phyloP scores from a whole-genome alignment of 2,329 filamentous ascomycete species.

The Colletotrichum scovillei region DNA sequence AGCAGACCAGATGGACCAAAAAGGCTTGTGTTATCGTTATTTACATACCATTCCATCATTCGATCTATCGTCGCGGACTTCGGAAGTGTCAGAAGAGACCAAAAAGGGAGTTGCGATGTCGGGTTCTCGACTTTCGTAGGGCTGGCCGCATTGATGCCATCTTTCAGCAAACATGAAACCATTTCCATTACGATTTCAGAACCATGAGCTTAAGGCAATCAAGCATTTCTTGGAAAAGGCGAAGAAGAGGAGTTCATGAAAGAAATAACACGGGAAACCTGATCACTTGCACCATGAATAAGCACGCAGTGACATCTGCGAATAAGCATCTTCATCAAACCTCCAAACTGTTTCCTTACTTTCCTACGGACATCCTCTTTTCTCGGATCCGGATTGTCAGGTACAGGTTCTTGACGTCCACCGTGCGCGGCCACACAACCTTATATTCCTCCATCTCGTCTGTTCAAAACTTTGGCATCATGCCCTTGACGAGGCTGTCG shows the following conservation, averaged over 20 bases:
- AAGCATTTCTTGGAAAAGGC: constrained; percentile 39
- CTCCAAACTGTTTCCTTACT: too few species aligned
- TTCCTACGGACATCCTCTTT: background rate
- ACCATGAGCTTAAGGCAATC: constrained; percentile 40
- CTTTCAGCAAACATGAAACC: constrained; percentile 31
- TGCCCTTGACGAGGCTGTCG: background rate
- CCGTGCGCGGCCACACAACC: constrained; percentile 15
- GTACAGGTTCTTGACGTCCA: background rate
- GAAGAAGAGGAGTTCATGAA: constrained; percentile 19
- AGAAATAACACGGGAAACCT: constrained; percentile 33
- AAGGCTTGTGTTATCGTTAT: background rate
- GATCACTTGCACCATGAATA: constrained; percentile 10
- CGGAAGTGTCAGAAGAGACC: constrained; percentile 17
- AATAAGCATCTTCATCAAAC: background rate
- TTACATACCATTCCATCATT: background rate
- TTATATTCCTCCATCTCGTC: constrained; percentile 22
- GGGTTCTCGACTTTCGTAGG: constrained; percentile 7
- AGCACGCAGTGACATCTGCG: background rate
- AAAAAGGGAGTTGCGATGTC: constrained; percentile 8
- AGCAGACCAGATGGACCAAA: constrained; percentile 2
- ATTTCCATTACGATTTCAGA: constrained; percentile 4
- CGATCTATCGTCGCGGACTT: constrained; percentile 3
- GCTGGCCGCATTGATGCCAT: constrained; percentile 28
- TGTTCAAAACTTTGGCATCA: background rate
- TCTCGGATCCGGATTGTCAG: background rate